Conservation (phyloP, 495 filamentous ascomycete species). For the Alectoria sarmentosa region DNA sequence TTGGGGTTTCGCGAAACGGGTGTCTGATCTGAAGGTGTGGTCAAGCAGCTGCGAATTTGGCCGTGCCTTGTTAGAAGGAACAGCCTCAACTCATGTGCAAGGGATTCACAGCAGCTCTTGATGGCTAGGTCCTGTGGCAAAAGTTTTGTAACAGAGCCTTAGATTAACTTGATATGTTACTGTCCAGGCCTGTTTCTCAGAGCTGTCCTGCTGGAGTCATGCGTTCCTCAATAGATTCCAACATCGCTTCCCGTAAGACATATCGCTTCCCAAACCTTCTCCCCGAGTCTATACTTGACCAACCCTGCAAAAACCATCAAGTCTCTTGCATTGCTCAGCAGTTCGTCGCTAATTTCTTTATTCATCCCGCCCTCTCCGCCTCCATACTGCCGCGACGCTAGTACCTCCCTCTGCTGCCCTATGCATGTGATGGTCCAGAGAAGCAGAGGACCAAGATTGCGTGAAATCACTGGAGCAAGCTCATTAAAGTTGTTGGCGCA, state of each 20-base stretch:
- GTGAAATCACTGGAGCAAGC: slow-evolving; percentile 67
- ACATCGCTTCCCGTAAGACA: slow-evolving; percentile 68
- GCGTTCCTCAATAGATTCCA: slow-evolving; percentile 41
- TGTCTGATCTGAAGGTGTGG: not conserved
- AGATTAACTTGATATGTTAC: too few relatives aligned
- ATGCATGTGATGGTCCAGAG: slow-evolving; percentile 90
- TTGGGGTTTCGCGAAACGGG: not conserved
- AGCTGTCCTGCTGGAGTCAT: not conserved
- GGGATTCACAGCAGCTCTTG: not conserved
- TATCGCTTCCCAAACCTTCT: slow-evolving; percentile 71
- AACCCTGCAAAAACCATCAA: slow-evolving; percentile 91
- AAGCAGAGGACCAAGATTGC: slow-evolving; percentile 80
- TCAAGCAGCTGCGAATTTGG: not conserved
- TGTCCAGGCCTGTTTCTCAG: too few relatives aligned
- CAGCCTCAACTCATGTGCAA: not conserved
- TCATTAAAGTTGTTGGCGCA: slow-evolving; percentile 68
- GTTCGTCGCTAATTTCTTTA: slow-evolving; percentile 56
- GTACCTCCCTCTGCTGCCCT: slow-evolving; percentile 59
- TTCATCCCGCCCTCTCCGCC: slow-evolving; percentile 71
- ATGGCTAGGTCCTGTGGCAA: not conserved
- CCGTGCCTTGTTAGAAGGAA: not conserved
- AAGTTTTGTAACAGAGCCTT: not conserved
- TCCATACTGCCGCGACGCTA: slow-evolving; percentile 59
- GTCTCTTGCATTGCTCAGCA: slow-evolving; percentile 74
- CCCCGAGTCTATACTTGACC: slow-evolving; percentile 77